These are phyloP conservation scores for Darksidea phi DNA, from an alignment of 495 filamentous ascomycete species.

Conservation along the genomic window DNA sequence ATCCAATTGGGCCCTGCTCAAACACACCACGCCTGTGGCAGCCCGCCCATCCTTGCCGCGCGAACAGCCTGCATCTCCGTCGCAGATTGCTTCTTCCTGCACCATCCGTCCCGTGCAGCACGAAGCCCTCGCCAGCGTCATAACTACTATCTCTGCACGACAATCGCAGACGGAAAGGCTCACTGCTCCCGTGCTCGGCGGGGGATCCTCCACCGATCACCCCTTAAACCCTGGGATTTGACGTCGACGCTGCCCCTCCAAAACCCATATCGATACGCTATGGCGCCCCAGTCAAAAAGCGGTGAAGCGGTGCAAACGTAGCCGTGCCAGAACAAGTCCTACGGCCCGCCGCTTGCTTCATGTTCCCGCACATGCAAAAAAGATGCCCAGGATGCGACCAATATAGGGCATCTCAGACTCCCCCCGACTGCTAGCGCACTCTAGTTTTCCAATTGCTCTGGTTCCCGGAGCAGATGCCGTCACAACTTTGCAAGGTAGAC, in stretches of 20 bases:
- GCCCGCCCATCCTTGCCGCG: slow-evolving; percentile 11
- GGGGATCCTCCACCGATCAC: not conserved
- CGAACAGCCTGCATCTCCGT: too few relatives aligned
- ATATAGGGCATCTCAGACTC: too few relatives aligned
- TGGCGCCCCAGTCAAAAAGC: not conserved
- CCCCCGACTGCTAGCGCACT: too few relatives aligned
- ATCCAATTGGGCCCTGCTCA: slow-evolving; percentile 27
- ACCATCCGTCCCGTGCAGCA: too few relatives aligned
- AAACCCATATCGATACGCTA: not conserved
- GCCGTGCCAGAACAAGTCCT: not conserved
- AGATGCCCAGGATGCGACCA: too few relatives aligned
- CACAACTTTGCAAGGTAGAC: too few relatives aligned
- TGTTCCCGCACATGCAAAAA: too few relatives aligned
- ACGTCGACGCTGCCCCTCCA: slow-evolving; percentile 1
- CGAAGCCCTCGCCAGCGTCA: not conserved
- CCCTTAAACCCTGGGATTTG: not conserved
- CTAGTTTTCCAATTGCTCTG: too few relatives aligned
- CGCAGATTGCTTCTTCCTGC: too few relatives aligned
- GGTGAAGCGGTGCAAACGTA: slow-evolving; percentile 3
- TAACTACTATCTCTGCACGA: not conserved
- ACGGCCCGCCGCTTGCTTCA: not conserved
- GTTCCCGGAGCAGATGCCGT: too few relatives aligned
- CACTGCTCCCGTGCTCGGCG: not conserved
- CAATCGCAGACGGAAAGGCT: not conserved
- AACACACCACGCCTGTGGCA: slow-evolving; percentile 22